phyloP scores from a whole-genome alignment of 306 rosid genomes.

The Fragaria iinumae region DNA sequence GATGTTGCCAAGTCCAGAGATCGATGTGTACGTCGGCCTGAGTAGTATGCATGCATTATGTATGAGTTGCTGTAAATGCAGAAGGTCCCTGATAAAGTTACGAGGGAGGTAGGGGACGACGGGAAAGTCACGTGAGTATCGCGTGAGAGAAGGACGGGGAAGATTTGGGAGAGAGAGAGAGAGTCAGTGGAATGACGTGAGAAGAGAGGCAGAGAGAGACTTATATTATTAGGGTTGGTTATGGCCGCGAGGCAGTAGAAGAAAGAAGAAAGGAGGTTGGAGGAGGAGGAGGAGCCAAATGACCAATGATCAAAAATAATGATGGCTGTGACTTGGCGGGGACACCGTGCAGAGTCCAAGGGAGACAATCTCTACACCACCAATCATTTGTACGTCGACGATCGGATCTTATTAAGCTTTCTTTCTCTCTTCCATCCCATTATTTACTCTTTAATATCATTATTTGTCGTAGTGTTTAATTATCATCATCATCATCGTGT shows the following conservation, averaged over 20 bases:
- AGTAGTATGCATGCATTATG: background rate
- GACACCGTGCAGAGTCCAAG: slow-evolving; percentile 34
- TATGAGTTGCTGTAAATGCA: background rate
- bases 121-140: slow-evolving; percentile 39
- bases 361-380: slow-evolving; percentile 49
- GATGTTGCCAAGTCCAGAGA: background rate
- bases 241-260: slow-evolving; percentile 30
- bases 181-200: slow-evolving; percentile 44
- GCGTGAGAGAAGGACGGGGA: slow-evolving; percentile 38
- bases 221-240: slow-evolving; percentile 23
- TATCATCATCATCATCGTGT: background rate
- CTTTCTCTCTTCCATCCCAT: background rate
- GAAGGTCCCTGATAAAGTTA: background rate
- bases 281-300: too few species aligned
- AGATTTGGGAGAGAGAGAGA: slow-evolving; percentile 11
- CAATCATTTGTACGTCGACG: slow-evolving; percentile 60
- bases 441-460: background rate
- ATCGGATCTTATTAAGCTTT: background rate
- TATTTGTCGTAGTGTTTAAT: background rate
- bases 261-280: background rate
- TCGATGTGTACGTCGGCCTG: background rate
- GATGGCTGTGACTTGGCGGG: slow-evolving; percentile 1
- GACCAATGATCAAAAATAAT: slow-evolving; percentile 14
- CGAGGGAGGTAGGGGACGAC: background rate
- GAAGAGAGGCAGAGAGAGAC: slow-evolving; percentile 17